phyloP scores from a whole-genome alignment of 2,329 filamentous ascomycete species.

The Aspergillus brunneoviolaceus region DNA sequence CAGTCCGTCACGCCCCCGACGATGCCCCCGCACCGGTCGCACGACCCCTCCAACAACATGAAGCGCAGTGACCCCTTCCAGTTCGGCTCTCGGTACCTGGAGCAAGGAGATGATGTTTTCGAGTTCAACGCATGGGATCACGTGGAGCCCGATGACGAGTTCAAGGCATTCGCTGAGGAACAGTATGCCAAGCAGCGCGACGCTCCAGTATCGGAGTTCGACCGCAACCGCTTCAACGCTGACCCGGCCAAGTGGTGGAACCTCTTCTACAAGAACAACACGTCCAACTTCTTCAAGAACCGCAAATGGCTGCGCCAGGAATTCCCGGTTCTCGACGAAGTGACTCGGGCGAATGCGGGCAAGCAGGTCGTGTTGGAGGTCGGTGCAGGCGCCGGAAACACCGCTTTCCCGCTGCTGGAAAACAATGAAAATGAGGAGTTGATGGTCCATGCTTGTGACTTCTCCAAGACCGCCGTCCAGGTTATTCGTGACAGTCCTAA shows the following conservation, averaged over 20 bases:
- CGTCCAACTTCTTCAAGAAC: slow-evolving; percentile 97
- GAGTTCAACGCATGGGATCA: slow-evolving; percentile 99
- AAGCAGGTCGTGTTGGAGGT: slow-evolving; percentile 77
- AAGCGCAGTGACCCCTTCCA: slow-evolving; percentile 92
- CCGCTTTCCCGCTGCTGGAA: slow-evolving; percentile 84
- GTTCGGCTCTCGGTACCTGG: slow-evolving; percentile 85
- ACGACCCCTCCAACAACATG: slow-evolving; percentile 68
- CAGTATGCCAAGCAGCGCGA: slow-evolving; percentile 84
- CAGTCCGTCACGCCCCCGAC: slow-evolving; percentile 48
- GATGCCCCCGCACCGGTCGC: slow-evolving; percentile 64
- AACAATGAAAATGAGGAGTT: slow-evolving; percentile 80
- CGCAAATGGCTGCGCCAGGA: slow-evolving; percentile 96
- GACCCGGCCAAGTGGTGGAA: slow-evolving; percentile 98
- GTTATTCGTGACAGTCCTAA: slow-evolving; percentile 79
- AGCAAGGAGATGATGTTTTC: slow-evolving; percentile 84
- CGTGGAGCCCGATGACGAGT: slow-evolving; percentile 86
- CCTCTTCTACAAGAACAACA: slow-evolving; percentile 96
- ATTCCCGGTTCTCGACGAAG: slow-evolving; percentile 79
- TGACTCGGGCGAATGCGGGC: slow-evolving; percentile 70
- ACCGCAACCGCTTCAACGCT: slow-evolving; percentile 83
- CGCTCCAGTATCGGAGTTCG: slow-evolving; percentile 86
- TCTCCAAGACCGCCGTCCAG: slow-evolving; percentile 90
- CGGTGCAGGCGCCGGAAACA: slow-evolving; percentile 93
- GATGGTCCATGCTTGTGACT: slow-evolving; percentile 91
- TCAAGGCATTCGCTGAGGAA: slow-evolving; percentile 78